Percentiles rank a stretch among this genome's conserved stretches.
Evolutionary conservation across 768 basidiomycete genomes (phyloP).

Genomic region (Suillus plorans): DNA sequence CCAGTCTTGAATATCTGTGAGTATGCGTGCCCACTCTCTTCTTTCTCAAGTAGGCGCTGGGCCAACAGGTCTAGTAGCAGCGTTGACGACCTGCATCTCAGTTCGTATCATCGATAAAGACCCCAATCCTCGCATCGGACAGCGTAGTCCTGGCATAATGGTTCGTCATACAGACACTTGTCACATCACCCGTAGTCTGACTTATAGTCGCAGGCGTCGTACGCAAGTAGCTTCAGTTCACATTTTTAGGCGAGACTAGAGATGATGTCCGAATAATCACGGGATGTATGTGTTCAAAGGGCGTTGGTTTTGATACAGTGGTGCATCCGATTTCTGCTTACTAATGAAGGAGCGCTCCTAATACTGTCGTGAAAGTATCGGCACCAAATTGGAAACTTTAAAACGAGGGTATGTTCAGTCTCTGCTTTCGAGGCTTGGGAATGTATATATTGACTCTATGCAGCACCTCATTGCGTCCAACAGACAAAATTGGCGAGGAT

Average conservation of each 20-base stretch:
- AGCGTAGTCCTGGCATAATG: slow-evolving; percentile 28
- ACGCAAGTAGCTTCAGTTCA: slow-evolving; percentile 9
- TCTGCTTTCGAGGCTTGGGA: neutral
- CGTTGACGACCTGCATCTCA: slow-evolving; percentile 30
- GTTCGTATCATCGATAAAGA: too few species aligned
- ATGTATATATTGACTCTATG: neutral
- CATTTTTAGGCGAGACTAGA: slow-evolving; percentile 29
- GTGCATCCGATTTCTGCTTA: slow-evolving; percentile 20
- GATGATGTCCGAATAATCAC: slow-evolving; percentile 25
- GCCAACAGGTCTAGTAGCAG: slow-evolving; percentile 45
- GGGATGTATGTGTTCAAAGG: slow-evolving; percentile 35
- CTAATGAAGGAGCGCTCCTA: neutral
- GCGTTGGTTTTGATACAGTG: slow-evolving; percentile 36
- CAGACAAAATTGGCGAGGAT: too few species aligned
- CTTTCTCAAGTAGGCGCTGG: slow-evolving; percentile 42
- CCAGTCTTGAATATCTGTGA: too few species aligned
- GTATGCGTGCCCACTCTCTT: too few species aligned
- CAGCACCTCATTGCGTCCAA: slow-evolving; percentile 14
- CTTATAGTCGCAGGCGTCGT: neutral
- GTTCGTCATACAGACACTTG: slow-evolving; percentile 15
- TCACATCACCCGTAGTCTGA: too few species aligned
- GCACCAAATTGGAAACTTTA: slow-evolving; percentile 43
- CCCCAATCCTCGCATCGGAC: too few species aligned
- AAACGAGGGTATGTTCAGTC: neutral
- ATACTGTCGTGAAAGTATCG: neutral